Conservation (phyloP, 2,329 filamentous ascomycete species). For the Cordyceps pruinosa region DNA sequence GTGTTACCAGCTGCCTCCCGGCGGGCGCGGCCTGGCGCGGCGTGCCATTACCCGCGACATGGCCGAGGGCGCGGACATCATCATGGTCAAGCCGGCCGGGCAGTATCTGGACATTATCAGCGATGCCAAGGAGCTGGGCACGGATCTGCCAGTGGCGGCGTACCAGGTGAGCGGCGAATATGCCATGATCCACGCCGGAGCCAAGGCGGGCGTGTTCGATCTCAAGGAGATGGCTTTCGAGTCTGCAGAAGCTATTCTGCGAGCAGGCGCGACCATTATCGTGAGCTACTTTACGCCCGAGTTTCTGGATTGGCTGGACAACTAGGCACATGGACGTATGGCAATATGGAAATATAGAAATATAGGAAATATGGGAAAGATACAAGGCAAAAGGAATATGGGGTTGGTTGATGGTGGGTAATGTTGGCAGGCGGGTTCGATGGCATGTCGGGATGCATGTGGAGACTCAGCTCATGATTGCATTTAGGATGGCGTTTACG, state of each 20-base stretch:
- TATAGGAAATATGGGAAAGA: not conserved
- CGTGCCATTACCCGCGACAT: constrained; percentile 88
- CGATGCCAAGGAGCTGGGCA: constrained; percentile 89
- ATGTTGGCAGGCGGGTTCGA: not conserved
- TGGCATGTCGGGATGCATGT: not conserved
- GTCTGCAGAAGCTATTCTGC: constrained; percentile 84
- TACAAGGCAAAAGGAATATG: not conserved
- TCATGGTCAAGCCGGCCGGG: constrained; percentile 97
- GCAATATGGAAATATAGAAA: not conserved
- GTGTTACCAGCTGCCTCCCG: constrained; percentile 94
- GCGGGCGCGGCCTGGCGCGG: constrained; percentile 83
- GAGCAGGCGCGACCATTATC: constrained; percentile 88
- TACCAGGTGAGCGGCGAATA: constrained; percentile 98
- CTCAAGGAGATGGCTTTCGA: constrained; percentile 92
- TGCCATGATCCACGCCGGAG: constrained; percentile 94
- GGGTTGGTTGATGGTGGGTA: not conserved
- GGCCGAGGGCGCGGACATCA: constrained; percentile 88
- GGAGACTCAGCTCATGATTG: not conserved
- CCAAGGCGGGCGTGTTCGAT: constrained; percentile 94
- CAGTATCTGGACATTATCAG: constrained; percentile 97
- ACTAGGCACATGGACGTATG: constrained; percentile 25
- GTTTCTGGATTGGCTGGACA: constrained; percentile 60
- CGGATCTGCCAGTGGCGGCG: constrained; percentile 85
- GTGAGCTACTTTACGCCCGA: constrained; percentile 91
- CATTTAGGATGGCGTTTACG: constrained; percentile 3